Evolutionary conservation across 179 eudicot species (phyloP), one percentile per base, ranked within the genome.

Genomic region (Corrigiola litoralis): DNA sequence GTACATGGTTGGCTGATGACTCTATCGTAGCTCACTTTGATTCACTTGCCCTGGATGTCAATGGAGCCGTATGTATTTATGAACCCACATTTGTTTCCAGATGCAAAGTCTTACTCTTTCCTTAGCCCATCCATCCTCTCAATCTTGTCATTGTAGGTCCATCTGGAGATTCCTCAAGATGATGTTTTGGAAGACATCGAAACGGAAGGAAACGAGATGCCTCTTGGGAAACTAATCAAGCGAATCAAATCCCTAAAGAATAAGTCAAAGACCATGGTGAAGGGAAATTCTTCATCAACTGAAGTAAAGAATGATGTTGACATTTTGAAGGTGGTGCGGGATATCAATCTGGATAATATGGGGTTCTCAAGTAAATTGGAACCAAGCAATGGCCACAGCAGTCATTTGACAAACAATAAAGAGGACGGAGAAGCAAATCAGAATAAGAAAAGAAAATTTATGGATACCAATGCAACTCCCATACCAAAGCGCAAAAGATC

Each of bases 211-310:
- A 87, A 80, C 74, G 98, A 87, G 61, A 75, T 90, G 64, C 99
- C 99, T 68, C 75, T 94, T 58, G 94, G 89, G 7, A 90, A 87
- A 72, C 79, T 94, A 69, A 72, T 94, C 65, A 80, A 90, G 77
- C 88, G 67, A 36, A 76, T 94, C 48, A 90, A 87, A 80, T 91
- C 99, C 38, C 88, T 84, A 74, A 87, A 83, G 67, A 75, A 69
- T 47, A 89, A 90, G 85, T 82, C 78, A 49, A 87, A 75, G 74
- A 81, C 76, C 66, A 71, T 63, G 68, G 79, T 52, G 61, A 83
- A 73, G 74, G 74, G 63, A 24, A 80, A 70, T 70, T 47, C 80
- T 72, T 68, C 67, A 51, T 72, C 79, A 34, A 62, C 75, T 68
- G 84, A 62, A 73, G 51, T 61, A 31, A 66, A 78, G 68, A 82